Conservation (phyloP, 1,139 yeast species). For the Chernovozyma sophiae-reginae region DNA sequence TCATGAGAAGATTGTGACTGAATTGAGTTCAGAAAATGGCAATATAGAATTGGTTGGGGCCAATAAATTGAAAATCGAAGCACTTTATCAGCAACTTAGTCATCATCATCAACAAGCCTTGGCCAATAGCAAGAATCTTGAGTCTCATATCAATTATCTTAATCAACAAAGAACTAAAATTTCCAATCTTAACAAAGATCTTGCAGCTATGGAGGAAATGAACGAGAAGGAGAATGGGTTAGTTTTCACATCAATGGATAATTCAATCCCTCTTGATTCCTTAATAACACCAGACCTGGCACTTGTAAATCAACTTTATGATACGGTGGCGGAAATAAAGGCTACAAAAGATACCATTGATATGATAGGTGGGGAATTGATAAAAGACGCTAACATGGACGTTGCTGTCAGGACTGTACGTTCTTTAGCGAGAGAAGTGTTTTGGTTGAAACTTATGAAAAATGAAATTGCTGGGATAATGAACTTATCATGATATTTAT, state of each 20-base stretch:
- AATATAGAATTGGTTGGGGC: constrained; percentile 1
- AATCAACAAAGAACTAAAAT: constrained; percentile 26
- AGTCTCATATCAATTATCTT: constrained; percentile 31
- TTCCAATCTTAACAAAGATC: constrained; percentile 21
- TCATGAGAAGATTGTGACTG: not conserved
- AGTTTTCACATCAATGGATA: constrained; percentile 15
- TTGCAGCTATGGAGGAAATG: constrained; percentile 20
- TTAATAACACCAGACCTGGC: constrained; percentile 41
- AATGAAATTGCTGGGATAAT: constrained; percentile 26
- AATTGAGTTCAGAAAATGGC: not conserved
- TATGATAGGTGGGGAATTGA: constrained; percentile 44
- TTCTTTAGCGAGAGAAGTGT: constrained; percentile 71
- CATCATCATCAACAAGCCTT: constrained; percentile 38
- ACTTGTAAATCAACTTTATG: constrained; percentile 50
- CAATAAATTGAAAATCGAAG: constrained; percentile 19
- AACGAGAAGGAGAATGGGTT: constrained; percentile 19
- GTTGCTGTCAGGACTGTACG: constrained; percentile 55
- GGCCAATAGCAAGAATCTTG: constrained; percentile 32
- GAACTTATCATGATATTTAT: constrained; percentile 4
- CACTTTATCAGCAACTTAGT: constrained; percentile 28
- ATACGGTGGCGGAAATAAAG: constrained; percentile 59
- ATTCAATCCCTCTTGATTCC: constrained; percentile 27
- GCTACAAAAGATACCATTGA: constrained; percentile 66
- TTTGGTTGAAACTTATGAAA: constrained; percentile 44
- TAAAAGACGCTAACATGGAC: constrained; percentile 41